Conservation (phyloP, 495 filamentous ascomycete species). For the Penicillium turbatum region DNA sequence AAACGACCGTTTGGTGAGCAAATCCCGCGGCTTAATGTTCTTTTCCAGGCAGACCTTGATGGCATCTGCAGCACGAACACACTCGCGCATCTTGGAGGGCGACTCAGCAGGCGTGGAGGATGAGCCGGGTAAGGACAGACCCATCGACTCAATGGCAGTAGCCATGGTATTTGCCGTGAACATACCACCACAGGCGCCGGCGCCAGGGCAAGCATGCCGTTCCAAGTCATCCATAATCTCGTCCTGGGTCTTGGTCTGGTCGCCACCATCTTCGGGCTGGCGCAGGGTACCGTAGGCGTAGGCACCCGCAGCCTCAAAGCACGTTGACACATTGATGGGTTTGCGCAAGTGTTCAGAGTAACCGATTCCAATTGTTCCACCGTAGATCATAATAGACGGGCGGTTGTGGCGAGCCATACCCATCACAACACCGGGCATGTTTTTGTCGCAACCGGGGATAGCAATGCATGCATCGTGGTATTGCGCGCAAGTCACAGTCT, state of each 20-base stretch:
- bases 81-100: conserved; percentile 89
- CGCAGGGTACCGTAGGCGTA: conserved; percentile 67
- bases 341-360: conserved; percentile 73
- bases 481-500: conserved; percentile 84
- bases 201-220: conserved; percentile 79
- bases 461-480: conserved; percentile 92
- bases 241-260: conserved; percentile 58
- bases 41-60: conserved; percentile 84
- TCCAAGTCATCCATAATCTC: conserved; percentile 88
- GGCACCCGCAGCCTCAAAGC: conserved; percentile 90
- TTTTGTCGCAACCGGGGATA: conserved; percentile 97
- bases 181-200: conserved; percentile 94
- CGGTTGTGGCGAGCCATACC: conserved; percentile 87
- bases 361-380: conserved; percentile 84
- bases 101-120: conserved; percentile 84
- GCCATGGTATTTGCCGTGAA: conserved; percentile 99
- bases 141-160: conserved; percentile 94
- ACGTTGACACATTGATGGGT: conserved; percentile 83
- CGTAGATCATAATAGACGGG: conserved; percentile 81
- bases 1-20: conserved; percentile 80
- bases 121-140: conserved; percentile 81
- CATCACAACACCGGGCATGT: conserved; percentile 92
- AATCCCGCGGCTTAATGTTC: conserved; percentile 78
- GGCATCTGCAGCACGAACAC: conserved; percentile 76
- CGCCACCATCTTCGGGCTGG: conserved; percentile 53